Evolutionary conservation across 306 rosid species (phyloP).

Genomic region (Carpinus fangiana): DNA sequence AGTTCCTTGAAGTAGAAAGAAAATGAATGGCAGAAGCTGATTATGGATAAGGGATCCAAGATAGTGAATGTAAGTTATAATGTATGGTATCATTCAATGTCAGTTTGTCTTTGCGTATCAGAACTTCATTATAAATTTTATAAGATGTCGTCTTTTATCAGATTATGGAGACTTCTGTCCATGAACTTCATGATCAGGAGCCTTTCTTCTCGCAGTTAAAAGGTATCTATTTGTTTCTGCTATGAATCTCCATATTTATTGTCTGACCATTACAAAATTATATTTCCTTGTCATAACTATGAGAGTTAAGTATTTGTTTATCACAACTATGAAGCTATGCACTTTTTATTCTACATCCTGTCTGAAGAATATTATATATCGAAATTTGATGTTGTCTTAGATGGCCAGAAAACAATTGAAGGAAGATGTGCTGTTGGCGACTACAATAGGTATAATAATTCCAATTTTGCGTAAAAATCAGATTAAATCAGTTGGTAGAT

Average conservation of each 20-base stretch:
- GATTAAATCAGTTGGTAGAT: neutral
- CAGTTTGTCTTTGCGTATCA: conserved; percentile 13
- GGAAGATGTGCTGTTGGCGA: conserved; percentile 63
- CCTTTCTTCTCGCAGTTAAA: conserved; percentile 67
- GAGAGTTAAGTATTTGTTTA: neutral
- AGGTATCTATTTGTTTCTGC: conserved; percentile 37
- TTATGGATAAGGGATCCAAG: conserved; percentile 60
- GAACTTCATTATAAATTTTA: neutral
- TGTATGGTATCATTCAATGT: neutral
- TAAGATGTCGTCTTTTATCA: conserved; percentile 29
- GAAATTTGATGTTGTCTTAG: conserved; percentile 43
- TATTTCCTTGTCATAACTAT: neutral
- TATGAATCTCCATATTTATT: neutral
- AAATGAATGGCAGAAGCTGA: conserved; percentile 54
- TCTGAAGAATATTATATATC: conserved; percentile 11
- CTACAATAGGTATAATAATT: conserved; percentile 50
- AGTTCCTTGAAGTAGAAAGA: conserved; percentile 48
- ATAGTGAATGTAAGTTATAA: conserved; percentile 45
- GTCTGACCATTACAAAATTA: neutral
- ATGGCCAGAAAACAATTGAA: conserved; percentile 72
- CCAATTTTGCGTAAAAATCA: neutral
- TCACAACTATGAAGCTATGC: neutral
- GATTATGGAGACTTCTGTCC: conserved; percentile 52
- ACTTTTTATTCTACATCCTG: neutral
- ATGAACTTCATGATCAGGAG: conserved; percentile 68